These are phyloP conservation scores for Ceratobasidium sp. DNA, from an alignment of 1,284 basidiomycete species.

Conservation along the genomic window DNA sequence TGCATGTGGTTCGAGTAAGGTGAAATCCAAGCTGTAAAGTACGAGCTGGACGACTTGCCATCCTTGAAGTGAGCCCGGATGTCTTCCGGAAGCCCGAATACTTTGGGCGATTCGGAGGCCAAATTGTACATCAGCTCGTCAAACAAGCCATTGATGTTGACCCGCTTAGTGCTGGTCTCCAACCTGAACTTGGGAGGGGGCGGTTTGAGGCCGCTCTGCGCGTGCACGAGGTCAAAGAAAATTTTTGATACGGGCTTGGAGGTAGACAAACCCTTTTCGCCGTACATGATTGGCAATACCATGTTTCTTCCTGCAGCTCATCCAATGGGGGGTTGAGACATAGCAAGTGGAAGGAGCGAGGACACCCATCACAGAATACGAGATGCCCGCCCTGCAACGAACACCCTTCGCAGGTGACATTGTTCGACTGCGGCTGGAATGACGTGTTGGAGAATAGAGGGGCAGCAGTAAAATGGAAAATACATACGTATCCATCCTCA, in stretches of 20 bases:
- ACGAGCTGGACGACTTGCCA: conserved; percentile 61
- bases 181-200: conserved; percentile 37
- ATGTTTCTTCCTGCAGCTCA: conserved; percentile 84
- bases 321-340: conserved; percentile 97
- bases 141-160: conserved; percentile 48
- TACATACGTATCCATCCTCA: conserved; percentile 27
- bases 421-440: conserved; percentile 26
- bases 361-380: conserved; percentile 97
- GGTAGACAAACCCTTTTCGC: conserved; percentile 67
- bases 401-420: conserved; percentile 20
- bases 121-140: conserved; percentile 72
- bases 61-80: conserved; percentile 88
- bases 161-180: conserved; percentile 43
- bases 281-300: conserved; percentile 89
- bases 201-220: conserved; percentile 31
- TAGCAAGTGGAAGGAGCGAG: conserved; percentile 94
- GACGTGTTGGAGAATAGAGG: conserved; percentile 18
- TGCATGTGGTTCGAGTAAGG: conserved; percentile 52
- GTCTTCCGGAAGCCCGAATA: conserved; percentile 91
- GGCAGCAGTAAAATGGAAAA: neutral
- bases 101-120: conserved; percentile 72
- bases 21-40: neutral
- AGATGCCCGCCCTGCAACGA: conserved; percentile 67
- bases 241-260: neutral
- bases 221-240: conserved; percentile 7